phyloP scores from a whole-genome alignment of 345 rosid genomes.

The Rhizophora mangle region DNA sequence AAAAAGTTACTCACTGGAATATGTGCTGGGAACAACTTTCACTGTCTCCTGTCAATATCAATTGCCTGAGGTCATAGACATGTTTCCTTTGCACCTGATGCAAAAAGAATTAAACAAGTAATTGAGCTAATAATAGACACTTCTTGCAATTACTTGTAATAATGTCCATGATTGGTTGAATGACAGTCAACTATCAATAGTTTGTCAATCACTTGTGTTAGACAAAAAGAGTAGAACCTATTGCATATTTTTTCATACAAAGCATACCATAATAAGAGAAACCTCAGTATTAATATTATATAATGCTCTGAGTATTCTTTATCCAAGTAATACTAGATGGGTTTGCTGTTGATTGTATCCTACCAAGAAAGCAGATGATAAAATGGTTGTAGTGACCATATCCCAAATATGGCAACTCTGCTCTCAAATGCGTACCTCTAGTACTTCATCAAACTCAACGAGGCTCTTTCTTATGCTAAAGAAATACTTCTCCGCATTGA shows the following conservation, averaged over 20 bases:
- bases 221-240: neutral
- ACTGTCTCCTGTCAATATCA: slow-evolving; percentile 69
- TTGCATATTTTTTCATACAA: neutral
- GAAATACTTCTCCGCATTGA: slow-evolving; percentile 89
- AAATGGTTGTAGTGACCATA: neutral
- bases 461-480: slow-evolving; percentile 89
- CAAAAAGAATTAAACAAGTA: slow-evolving; percentile 2
- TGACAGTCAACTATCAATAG: neutral
- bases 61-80: slow-evolving; percentile 83
- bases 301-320: neutral
- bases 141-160: neutral
- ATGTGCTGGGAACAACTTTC: slow-evolving; percentile 88
- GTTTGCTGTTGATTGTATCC: neutral
- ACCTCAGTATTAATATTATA: neutral
- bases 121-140: slow-evolving; percentile 10
- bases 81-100: slow-evolving; percentile 93
- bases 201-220: neutral
- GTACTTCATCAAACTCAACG: slow-evolving; percentile 94
- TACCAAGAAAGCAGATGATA: neutral
- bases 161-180: neutral
- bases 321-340: neutral
- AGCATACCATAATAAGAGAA: neutral
- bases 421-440: slow-evolving; percentile 56
- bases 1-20: slow-evolving; percentile 55
- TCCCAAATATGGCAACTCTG: slow-evolving; percentile 3